These are phyloP conservation scores for Monascus ruber DNA, from an alignment of 2,329 filamentous ascomycete genomes.

Conservation along the genomic window DNA sequence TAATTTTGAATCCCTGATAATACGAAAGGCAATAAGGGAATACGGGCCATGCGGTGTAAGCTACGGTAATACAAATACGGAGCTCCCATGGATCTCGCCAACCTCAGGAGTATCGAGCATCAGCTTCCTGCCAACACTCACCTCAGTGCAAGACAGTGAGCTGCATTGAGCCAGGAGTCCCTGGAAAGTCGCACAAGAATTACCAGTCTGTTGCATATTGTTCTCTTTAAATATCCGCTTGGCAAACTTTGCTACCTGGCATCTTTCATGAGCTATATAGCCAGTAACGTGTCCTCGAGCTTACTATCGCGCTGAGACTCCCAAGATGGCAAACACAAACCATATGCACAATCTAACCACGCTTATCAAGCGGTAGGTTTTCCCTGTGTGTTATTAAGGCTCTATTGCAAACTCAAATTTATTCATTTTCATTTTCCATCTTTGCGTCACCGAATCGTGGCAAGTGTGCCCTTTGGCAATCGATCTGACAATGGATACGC, in stretches of 20 bases:
- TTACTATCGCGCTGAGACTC: background rate
- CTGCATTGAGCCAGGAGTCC: too few species aligned
- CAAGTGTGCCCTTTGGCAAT: background rate
- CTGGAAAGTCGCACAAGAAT: too few species aligned
- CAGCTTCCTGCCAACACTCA: too few species aligned
- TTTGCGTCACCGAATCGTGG: background rate
- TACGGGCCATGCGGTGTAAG: too few species aligned
- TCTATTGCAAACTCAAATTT: conserved; percentile 1
- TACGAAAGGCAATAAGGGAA: too few species aligned
- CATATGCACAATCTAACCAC: conserved; percentile 96
- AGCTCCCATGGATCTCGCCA: too few species aligned
- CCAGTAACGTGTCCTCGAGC: conserved; percentile 17
- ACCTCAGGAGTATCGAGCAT: too few species aligned
- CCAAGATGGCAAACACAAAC: conserved; percentile 54
- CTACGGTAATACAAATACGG: too few species aligned
- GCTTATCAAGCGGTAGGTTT: conserved; percentile 84
- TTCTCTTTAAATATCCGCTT: too few species aligned
- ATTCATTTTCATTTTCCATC: background rate
- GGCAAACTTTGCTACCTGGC: too few species aligned
- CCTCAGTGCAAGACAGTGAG: too few species aligned
- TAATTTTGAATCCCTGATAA: conserved; percentile 1
- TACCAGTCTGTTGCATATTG: too few species aligned
- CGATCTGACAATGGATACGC: conserved; percentile 35
- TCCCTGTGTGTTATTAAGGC: background rate
- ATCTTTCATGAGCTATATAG: conserved; percentile 8